Conservation (phyloP, 176 grass and related monocot species). For the Pontederia paniculata region DNA sequence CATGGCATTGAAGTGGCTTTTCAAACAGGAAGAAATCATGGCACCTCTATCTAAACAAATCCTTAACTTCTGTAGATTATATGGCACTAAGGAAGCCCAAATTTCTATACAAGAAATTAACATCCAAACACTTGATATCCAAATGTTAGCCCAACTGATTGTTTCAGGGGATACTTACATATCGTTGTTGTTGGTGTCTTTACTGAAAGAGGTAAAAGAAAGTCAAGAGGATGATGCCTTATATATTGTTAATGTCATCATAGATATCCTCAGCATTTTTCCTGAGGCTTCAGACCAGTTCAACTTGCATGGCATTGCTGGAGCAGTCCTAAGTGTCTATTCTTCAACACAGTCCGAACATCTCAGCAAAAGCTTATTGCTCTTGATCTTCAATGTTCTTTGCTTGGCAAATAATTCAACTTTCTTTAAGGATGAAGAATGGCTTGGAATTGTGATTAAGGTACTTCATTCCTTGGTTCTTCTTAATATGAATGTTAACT, state of each 20-base stretch:
- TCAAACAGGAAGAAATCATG: slow-evolving; percentile 57
- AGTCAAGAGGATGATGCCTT: slow-evolving; percentile 41
- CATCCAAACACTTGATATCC: slow-evolving; percentile 48
- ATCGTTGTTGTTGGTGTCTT: slow-evolving; percentile 38
- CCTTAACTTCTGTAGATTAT: slow-evolving; percentile 65
- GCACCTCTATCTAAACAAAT: slow-evolving; percentile 45
- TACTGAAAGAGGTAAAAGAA: slow-evolving; percentile 43
- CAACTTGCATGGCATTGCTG: slow-evolving; percentile 46
- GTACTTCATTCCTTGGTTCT: slow-evolving; percentile 28
- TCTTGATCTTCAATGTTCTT: slow-evolving; percentile 66
- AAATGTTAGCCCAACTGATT: slow-evolving; percentile 54
- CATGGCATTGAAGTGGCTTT: slow-evolving; percentile 74
- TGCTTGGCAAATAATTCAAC: slow-evolving; percentile 36
- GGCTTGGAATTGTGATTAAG: slow-evolving; percentile 62
- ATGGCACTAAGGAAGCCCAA: slow-evolving; percentile 30
- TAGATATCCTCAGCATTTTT: slow-evolving; percentile 48
- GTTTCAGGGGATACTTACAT: slow-evolving; percentile 48
- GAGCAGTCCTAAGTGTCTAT: slow-evolving; percentile 33
- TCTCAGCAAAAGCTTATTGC: slow-evolving; percentile 35
- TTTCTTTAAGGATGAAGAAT: slow-evolving; percentile 39
- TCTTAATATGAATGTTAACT: too few relatives aligned
- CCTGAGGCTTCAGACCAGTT: slow-evolving; percentile 49
- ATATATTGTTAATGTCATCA: slow-evolving; percentile 44
- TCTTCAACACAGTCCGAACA: slow-evolving; percentile 26
- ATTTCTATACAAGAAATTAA: slow-evolving; percentile 26